Base-by-base conservation (phyloP, 495 filamentous ascomycete genomes). In the Cryomyces antarcticus region DNA sequence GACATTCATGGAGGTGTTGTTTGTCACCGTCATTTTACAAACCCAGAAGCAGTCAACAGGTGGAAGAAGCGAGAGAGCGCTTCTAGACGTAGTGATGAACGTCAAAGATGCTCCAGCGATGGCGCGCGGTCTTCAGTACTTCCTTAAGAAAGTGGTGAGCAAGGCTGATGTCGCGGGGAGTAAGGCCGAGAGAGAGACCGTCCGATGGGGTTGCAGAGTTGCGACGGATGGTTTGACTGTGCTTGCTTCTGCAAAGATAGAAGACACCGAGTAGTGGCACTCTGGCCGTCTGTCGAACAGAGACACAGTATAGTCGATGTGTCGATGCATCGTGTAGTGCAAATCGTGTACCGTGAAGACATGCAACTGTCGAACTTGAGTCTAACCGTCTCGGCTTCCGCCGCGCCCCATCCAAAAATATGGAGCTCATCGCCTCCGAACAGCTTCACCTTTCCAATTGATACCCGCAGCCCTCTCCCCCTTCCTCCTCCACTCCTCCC, bases 1-100 rank as follows among this genome's bases (percentile, higher is more conserved):
- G 44, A 73, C 67, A 1, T 88, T 94, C 49, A 63, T 84, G 29
- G 86, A 93, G 57, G 54, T 92, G 1, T 52, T 94, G 54, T 62
- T 95, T 24, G 77, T 87, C 49, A 82, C 74, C 6, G 52, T 80
- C 13, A 70, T 93, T 13, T 68, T 81, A 31, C 72, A 79, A 44
- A 73, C 68, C 0, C 72, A 72, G 49, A 63, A 54, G 43, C 35
- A 43, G 9, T 38, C 52, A 6, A 53, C 59, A 2, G 44, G 47
- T 1, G 52, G 52, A 33, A 61, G 62, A 40, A 60, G 73, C 44
- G 69, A 77, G 41, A 62, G 69, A 44, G 53, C 63, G 1, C 53
- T 87, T n/a, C 56, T 72, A 46, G 69, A 72, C 27, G 63, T 83
- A n/a, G 81, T 89, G 53, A 49, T 68, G 34, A 71, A 68, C 9